Evolutionary conservation across 257 asterid species (phyloP), one percentile per base, ranked within the genome.

Genomic region (Mitragyna speciosa): DNA sequence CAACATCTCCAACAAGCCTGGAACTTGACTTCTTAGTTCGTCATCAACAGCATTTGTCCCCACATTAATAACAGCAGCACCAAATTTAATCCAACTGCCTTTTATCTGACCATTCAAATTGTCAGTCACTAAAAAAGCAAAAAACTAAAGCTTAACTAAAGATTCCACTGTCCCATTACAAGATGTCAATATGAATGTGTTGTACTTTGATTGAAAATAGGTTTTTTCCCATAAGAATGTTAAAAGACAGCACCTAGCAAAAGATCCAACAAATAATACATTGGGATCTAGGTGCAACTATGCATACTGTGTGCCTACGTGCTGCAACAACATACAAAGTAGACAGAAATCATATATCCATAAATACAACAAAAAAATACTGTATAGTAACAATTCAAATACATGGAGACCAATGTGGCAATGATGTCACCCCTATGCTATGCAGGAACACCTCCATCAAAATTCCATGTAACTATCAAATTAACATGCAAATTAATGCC

Each of bases 71-170:
- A 95, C 97, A 10, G 99, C 96, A 75, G 99, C 99, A 77, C 98
- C 99, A 1, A 98, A 97, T 79, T 95, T 95, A 63, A 95, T 92
- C 99, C 99, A 95, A 85, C 94, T 93, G 61, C 98, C 99, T 83
- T 95, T 92, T 66, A 95, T 90, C 99, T 95, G 88, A 74, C 66
- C 63, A 72, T 73, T 73, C 67, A 68, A 49, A n/a, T 49, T 14
- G 51, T 11, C 63, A 43, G 61, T 7, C 19, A 66, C 39, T 24
- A 19, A n/a, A 12, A 9, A n/a, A 56, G 26, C 22, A 16, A n/a
- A 47, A 47, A n/a, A n/a, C n/a, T n/a, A n/a, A n/a, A n/a, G n/a
- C n/a, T n/a, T n/a, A 14, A 45, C 5, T 28, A 70, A n/a, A 20
- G 39, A 17, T 43, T 36, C 48, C n/a, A 59, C n/a, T 16, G 22